These are phyloP conservation scores for Cladosporium sp. DNA, from an alignment of 2,329 filamentous ascomycete genomes.

Conservation along the genomic window DNA sequence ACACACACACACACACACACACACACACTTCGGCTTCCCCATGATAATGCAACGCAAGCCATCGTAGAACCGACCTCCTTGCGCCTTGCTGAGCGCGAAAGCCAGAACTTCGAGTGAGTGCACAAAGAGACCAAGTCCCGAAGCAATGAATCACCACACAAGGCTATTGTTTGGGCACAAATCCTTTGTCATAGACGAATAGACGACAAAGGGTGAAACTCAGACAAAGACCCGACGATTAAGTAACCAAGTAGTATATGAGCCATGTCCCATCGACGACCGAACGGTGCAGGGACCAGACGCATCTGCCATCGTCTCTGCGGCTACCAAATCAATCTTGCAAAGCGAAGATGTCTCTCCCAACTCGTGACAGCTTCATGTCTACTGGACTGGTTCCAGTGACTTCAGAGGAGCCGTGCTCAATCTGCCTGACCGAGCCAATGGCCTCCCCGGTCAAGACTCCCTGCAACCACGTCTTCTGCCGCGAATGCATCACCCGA, in stretches of 20 bases:
- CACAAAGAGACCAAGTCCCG: no score
- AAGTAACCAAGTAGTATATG: neutral
- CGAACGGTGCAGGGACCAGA: neutral
- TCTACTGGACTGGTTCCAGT: slow-evolving; percentile 5
- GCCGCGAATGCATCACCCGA: slow-evolving; percentile 5
- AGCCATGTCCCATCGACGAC: neutral
- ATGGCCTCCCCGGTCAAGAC: neutral
- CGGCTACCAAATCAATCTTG: neutral
- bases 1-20: no score
- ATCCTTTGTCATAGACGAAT: neutral
- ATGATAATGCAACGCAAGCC: no score
- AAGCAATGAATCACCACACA: no score
- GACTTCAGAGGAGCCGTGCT: neutral
- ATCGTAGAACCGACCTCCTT: no score
- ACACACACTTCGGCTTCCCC: no score
- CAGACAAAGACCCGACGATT: neutral
- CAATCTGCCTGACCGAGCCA: neutral
- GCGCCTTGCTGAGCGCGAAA: no score
- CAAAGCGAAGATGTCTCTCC: slow-evolving; percentile 4
- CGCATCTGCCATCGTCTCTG: neutral
- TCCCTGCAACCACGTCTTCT: slow-evolving; percentile 9
- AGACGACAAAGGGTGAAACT: neutral
- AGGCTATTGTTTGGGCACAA: no score
- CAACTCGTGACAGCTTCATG: neutral
- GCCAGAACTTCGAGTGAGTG: no score